Percentiles rank a stretch among this genome's conserved stretches.
Evolutionary conservation across 208 protist species (phyloP).

Genomic region (Acanthamoeba pearcei): DNA sequence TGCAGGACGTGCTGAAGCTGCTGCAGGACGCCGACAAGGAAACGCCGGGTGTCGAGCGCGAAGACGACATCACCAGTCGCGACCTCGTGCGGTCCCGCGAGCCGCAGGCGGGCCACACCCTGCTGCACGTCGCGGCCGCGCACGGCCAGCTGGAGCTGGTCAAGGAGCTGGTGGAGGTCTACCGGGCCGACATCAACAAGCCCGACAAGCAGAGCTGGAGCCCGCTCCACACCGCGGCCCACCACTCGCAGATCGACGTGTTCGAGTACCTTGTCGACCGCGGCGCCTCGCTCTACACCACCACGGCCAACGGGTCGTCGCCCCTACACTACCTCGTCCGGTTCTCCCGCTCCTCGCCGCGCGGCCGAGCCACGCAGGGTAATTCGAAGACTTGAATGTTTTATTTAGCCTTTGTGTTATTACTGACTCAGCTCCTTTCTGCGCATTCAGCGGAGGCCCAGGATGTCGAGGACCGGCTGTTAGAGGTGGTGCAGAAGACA

Average conservation of each 20-base stretch:
- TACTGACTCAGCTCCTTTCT: too few relatives aligned
- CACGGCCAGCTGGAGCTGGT: not conserved
- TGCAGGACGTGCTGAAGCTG: not conserved
- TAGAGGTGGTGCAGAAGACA: not conserved
- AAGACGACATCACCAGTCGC: constrained; percentile 12
- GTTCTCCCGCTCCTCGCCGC: not conserved
- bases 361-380: not conserved
- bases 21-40: not conserved
- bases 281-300: constrained; percentile 40
- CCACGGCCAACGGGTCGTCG: constrained; percentile 3
- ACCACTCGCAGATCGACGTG: constrained; percentile 4
- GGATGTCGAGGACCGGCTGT: not conserved
- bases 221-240: constrained; percentile 11
- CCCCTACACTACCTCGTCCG: constrained; percentile 37
- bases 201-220: constrained; percentile 55
- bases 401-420: too few relatives aligned
- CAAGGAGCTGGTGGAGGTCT: constrained; percentile 33
- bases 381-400: not conserved
- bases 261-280: constrained; percentile 49
- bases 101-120: constrained; percentile 14
- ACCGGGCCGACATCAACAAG: constrained; percentile 22
- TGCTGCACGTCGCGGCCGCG: constrained; percentile 27
- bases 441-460: not conserved
- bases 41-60: not conserved
- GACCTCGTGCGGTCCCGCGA: not conserved